Percentiles rank a stretch among this genome's conserved stretches.
These are phyloP conservation scores for Aspergillus eucalypticola DNA, from an alignment of 2,329 filamentous ascomycete genomes.

Conservation along the genomic window DNA sequence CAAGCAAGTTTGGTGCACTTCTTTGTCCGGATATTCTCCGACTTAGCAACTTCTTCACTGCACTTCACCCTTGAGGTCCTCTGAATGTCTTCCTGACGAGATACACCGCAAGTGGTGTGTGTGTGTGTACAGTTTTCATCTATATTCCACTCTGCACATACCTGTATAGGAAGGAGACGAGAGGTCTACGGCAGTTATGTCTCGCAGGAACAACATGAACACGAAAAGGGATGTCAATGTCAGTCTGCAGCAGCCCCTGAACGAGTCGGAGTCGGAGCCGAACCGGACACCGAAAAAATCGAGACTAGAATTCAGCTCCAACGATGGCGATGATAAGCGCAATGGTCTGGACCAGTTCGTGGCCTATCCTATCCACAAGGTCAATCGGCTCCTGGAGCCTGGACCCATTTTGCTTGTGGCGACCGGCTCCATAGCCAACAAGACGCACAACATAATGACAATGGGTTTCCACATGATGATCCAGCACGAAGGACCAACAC, in stretches of 20 bases:
- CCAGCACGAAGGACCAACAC: slow-evolving; percentile 6
- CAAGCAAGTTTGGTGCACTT: neutral
- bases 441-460: slow-evolving; percentile 10
- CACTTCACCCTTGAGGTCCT: neutral
- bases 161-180: neutral
- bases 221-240: neutral
- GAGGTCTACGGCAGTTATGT: neutral
- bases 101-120: neutral
- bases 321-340: neutral
- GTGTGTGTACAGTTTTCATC: neutral
- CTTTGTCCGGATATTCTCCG: neutral
- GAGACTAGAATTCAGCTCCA: neutral
- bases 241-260: neutral
- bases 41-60: neutral
- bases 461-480: slow-evolving; percentile 11
- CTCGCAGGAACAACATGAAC: neutral
- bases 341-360: neutral
- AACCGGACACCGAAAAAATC: neutral
- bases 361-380: slow-evolving; percentile 6
- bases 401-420: slow-evolving; percentile 4
- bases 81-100: neutral
- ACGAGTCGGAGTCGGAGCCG: neutral
- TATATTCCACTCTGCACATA: neutral
- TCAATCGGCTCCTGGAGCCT: slow-evolving; percentile 6
- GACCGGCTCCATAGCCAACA: slow-evolving; percentile 1